phyloP scores from a whole-genome alignment of 371 early-diverging fungal species.

The Saksenaea vasiformis region DNA sequence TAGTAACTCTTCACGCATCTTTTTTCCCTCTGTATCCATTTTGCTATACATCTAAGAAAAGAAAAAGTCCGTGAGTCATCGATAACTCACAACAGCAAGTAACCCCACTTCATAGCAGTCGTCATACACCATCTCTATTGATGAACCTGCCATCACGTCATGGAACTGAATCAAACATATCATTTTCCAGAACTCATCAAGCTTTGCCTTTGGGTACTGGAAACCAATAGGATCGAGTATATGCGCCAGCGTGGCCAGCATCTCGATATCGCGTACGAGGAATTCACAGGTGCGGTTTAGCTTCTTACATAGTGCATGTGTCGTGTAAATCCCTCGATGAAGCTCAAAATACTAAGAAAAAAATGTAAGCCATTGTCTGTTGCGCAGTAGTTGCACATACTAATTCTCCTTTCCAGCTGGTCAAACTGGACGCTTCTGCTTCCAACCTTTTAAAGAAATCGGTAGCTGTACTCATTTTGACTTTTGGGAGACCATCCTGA shows the following conservation, averaged over 20 bases:
- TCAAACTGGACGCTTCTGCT: constrained; percentile 64
- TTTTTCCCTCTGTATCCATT: constrained; percentile 37
- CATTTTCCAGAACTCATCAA: constrained; percentile 82
- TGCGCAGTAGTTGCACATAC: constrained; percentile 28
- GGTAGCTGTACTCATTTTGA: constrained; percentile 69
- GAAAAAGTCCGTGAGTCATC: too few relatives aligned
- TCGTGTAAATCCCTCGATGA: constrained; percentile 94
- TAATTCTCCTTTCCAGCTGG: constrained; percentile 91
- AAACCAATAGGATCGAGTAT: constrained; percentile 26
- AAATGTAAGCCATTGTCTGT: neutral
- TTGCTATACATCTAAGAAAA: constrained; percentile 52
- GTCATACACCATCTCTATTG: constrained; percentile 85
- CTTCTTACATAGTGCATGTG: constrained; percentile 80
- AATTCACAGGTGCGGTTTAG: constrained; percentile 82
- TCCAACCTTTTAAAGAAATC: constrained; percentile 83
- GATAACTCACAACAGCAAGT: neutral
- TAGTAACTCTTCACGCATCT: constrained; percentile 36
- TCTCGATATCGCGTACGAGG: constrained; percentile 80
- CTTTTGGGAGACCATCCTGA: constrained; percentile 71
- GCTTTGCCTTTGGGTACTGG: constrained; percentile 60
- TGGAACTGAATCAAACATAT: constrained; percentile 78
- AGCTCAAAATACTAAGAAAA: constrained; percentile 81
- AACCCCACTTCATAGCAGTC: constrained; percentile 60
- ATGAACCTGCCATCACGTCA: constrained; percentile 89
- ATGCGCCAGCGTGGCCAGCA: constrained; percentile 53